A percentile compares a stretch with the other conserved stretches of the same genome.
phyloP scores from a whole-genome alignment of 305 asterid genomes.

The Caryopteris hybrid region DNA sequence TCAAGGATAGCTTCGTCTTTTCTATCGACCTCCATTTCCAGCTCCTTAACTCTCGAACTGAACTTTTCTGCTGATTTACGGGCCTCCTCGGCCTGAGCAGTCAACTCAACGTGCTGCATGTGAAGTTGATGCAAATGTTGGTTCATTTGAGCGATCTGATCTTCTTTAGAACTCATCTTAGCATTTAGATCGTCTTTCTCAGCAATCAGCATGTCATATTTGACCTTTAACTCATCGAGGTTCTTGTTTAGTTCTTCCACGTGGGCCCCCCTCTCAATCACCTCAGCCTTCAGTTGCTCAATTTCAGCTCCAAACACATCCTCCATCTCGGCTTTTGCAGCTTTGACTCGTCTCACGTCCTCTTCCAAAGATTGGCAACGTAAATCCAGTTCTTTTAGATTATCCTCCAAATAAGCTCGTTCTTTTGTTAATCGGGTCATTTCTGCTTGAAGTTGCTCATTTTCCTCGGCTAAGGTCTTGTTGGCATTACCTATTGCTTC shows the following conservation, averaged over 20 bases:
- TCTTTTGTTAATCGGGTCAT: conserved; percentile 50
- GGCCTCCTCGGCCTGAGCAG: conserved; percentile 38
- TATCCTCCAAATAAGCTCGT: conserved; percentile 60
- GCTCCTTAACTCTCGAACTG: conserved; percentile 41
- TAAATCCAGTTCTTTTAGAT: conserved; percentile 57
- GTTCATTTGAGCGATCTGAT: conserved; percentile 38
- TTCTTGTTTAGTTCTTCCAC: conserved; percentile 37
- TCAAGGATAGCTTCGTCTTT: conserved; percentile 51
- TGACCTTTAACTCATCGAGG: conserved; percentile 29
- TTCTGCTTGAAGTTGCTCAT: conserved; percentile 55
- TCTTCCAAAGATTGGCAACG: conserved; percentile 76
- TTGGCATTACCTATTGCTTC: conserved; percentile 71
- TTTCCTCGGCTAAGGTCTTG: conserved; percentile 74
- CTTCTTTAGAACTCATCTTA: conserved; percentile 38
- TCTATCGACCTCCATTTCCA: conserved; percentile 56
- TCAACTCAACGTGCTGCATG: conserved; percentile 50
- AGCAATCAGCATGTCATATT: conserved; percentile 24
- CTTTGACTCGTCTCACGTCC: conserved; percentile 53
- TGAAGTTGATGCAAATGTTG: conserved; percentile 59
- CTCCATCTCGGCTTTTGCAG: conserved; percentile 53
- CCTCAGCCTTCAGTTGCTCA: conserved; percentile 41
- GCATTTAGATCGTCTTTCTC: conserved; percentile 35
- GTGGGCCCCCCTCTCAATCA: conserved; percentile 36
- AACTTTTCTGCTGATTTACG: conserved; percentile 37
- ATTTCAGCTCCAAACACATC: conserved; percentile 31